Evolutionary conservation across 2,329 filamentous ascomycete genomes (phyloP).

Genomic region (Coniochaeta ligniaria): DNA sequence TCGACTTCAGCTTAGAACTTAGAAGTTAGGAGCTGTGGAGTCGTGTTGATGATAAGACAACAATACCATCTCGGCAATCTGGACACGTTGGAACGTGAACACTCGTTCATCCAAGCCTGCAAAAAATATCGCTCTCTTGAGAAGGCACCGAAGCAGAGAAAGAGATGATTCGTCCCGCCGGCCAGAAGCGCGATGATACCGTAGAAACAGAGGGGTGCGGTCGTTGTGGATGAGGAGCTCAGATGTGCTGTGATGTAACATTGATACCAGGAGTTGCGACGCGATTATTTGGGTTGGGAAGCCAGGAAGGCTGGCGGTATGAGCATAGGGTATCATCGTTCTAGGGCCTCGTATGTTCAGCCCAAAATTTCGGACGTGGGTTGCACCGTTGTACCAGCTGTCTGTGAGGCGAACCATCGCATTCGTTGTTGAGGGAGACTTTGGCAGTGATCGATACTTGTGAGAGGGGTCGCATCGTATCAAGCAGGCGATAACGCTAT

Average conservation of each 20-base stretch:
- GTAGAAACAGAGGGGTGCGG: background rate
- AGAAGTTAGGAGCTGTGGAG: background rate
- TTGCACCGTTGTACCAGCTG: background rate
- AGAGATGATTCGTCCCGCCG: background rate
- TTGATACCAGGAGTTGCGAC: background rate
- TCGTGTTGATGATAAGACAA: background rate
- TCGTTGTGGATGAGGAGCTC: background rate
- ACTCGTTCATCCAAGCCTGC: background rate
- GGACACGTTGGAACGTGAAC: background rate
- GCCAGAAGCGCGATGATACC: background rate
- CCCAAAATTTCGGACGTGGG: background rate
- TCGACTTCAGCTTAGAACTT: background rate
- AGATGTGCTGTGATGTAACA: background rate
- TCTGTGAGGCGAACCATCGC: background rate
- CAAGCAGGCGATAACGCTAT: background rate
- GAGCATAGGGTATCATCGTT: background rate
- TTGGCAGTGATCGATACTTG: background rate
- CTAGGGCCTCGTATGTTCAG: background rate
- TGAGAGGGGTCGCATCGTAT: background rate
- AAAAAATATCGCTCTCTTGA: background rate
- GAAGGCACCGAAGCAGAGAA: background rate
- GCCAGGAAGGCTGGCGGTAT: background rate
- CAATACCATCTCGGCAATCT: background rate
- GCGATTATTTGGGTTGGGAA: background rate
- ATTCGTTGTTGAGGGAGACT: background rate